Percentiles rank a stretch among this genome's conserved stretches.
These are phyloP conservation scores for Zygosaccharomyces kombuchaensis DNA, from an alignment of 805 yeast species.

Conservation along the genomic window DNA sequence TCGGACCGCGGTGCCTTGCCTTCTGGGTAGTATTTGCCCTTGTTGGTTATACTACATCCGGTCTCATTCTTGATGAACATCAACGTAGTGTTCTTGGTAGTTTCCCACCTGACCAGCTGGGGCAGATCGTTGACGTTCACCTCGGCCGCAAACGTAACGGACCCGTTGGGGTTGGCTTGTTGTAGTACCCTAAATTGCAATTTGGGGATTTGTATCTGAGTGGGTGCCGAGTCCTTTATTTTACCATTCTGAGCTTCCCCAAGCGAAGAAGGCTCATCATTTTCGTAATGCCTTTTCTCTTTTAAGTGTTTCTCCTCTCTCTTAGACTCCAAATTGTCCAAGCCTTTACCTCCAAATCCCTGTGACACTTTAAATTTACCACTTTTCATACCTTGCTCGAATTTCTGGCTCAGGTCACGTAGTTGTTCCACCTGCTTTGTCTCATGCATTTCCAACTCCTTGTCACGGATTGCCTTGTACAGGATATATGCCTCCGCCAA, in stretches of 20 bases:
- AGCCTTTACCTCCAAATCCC: slow-evolving; percentile 94
- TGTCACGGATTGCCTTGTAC: slow-evolving; percentile 44
- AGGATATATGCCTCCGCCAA: slow-evolving; percentile 63
- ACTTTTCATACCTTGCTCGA: slow-evolving; percentile 54
- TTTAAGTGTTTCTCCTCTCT: slow-evolving; percentile 26
- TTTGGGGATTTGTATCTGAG: slow-evolving; percentile 31
- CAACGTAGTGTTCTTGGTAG: slow-evolving; percentile 62
- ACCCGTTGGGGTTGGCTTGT: slow-evolving; percentile 53
- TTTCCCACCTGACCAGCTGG: slow-evolving; percentile 71
- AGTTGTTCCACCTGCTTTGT: slow-evolving; percentile 43
- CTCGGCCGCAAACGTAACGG: slow-evolving; percentile 55
- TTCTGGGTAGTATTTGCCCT: slow-evolving; percentile 70
- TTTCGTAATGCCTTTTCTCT: slow-evolving; percentile 18
- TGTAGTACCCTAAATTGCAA: slow-evolving; percentile 50
- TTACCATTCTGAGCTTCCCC: slow-evolving; percentile 12
- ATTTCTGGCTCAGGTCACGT: slow-evolving; percentile 47
- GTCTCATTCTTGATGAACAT: slow-evolving; percentile 65
- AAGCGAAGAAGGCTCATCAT: slow-evolving; percentile 9
- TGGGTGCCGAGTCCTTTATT: slow-evolving; percentile 11
- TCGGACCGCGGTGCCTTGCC: slow-evolving; percentile 51
- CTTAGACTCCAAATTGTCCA: slow-evolving; percentile 65
- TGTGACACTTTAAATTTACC: slow-evolving; percentile 63
- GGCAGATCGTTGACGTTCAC: slow-evolving; percentile 83
- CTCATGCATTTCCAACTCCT: slow-evolving; percentile 36
- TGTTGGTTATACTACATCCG: slow-evolving; percentile 71